Percentiles rank a stretch among this genome's conserved stretches.
phyloP scores from a whole-genome alignment of 176 grass and related monocot genomes.

The Thalia dealbata region DNA sequence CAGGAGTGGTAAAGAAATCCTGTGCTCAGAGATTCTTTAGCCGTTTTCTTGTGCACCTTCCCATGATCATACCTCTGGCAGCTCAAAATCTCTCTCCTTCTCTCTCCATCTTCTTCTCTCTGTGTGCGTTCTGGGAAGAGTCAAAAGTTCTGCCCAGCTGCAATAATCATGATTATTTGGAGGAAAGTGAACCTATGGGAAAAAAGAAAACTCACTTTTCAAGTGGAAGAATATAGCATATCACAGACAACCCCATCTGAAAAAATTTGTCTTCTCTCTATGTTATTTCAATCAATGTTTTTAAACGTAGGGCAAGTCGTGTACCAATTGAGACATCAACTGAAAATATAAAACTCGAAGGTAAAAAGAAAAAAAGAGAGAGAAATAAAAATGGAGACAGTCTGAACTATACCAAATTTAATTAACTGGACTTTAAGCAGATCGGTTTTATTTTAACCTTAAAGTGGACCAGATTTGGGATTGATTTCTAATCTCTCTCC shows the following conservation, averaged over 20 bases:
- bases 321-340: no score
- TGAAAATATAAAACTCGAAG: no score
- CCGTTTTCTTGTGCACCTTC: slow-evolving; percentile 28
- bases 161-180: slow-evolving; percentile 20
- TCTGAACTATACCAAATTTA: no score
- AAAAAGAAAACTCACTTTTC: slow-evolving; percentile 9
- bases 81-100: neutral
- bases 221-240: slow-evolving; percentile 12
- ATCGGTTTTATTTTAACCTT: no score
- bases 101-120: neutral
- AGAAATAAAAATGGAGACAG: no score
- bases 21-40: slow-evolving; percentile 38
- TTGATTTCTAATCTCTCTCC: no score
- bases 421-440: no score
- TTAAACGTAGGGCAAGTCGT: no score
- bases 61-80: slow-evolving; percentile 17
- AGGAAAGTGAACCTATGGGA: slow-evolving; percentile 14
- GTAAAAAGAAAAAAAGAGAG: no score
- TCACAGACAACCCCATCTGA: slow-evolving; percentile 10
- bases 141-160: slow-evolving; percentile 24
- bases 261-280: slow-evolving; percentile 39
- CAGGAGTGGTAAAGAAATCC: slow-evolving; percentile 28
- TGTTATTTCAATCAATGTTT: no score
- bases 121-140: neutral
- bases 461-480: no score